These are phyloP conservation scores for Acanthamoeba comandoni DNA, from an alignment of 208 protist species.

Conservation along the genomic window DNA sequence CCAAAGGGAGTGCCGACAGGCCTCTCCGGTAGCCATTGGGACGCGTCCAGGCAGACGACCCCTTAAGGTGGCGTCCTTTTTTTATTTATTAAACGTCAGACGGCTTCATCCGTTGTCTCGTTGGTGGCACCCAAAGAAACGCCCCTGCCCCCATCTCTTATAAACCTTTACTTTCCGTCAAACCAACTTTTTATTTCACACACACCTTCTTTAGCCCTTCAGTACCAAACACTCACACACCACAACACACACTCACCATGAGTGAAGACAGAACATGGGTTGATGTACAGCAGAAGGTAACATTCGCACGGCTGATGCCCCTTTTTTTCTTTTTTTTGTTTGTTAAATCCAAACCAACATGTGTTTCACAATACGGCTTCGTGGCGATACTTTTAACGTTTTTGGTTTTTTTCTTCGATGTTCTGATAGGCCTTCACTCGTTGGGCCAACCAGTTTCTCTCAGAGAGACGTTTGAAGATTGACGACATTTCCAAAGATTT, in stretches of 20 bases:
- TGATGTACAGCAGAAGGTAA: constrained; percentile 75
- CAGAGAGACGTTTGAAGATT: constrained; percentile 68
- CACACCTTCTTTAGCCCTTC: constrained; percentile 23
- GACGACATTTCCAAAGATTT: constrained; percentile 58
- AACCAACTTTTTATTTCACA: not conserved
- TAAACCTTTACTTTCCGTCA: too few relatives aligned
- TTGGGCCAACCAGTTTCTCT: constrained; percentile 75
- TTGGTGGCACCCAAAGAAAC: too few relatives aligned
- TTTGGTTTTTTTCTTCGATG: not conserved
- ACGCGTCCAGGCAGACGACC: too few relatives aligned
- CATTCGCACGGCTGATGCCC: not conserved
- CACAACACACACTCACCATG: constrained; percentile 20
- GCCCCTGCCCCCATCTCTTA: too few relatives aligned
- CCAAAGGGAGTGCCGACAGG: too few relatives aligned
- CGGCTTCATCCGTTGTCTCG: too few relatives aligned
- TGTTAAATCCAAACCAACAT: not conserved
- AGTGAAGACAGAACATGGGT: constrained; percentile 69
- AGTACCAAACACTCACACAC: not conserved
- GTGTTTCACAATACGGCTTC: not conserved
- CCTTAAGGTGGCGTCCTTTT: too few relatives aligned
- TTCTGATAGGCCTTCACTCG: constrained; percentile 61
- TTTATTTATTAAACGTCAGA: too few relatives aligned
- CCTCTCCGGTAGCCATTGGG: too few relatives aligned
- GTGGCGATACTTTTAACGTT: not conserved
- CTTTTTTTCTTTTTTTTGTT: constrained; percentile 24